Evolutionary conservation across 306 rosid genomes (phyloP).

Genomic region (Ammopiptanthus mongolicus): DNA sequence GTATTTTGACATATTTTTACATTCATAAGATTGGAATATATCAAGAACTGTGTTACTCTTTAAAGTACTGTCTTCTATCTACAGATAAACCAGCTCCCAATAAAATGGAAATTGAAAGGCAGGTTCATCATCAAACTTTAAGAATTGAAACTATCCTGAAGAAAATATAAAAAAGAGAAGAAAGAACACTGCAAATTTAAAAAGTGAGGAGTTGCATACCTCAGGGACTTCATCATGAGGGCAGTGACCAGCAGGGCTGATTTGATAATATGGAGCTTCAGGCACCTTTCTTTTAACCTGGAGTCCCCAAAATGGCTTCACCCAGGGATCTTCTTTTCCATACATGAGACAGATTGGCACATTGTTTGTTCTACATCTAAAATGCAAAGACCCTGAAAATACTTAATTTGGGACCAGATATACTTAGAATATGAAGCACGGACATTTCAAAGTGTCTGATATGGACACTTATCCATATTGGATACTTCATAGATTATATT

Average conservation of each 20-base stretch:
- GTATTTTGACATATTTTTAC: background rate
- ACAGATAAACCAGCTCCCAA: background rate
- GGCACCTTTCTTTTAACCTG: constrained; percentile 71
- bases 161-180: background rate
- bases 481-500: too few relatives aligned
- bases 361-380: constrained; percentile 53
- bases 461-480: too few relatives aligned
- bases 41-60: background rate
- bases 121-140: background rate
- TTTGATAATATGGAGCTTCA: constrained; percentile 84
- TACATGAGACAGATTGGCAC: constrained; percentile 83
- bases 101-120: background rate
- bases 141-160: background rate
- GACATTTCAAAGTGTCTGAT: too few relatives aligned
- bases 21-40: background rate
- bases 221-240: constrained; percentile 99
- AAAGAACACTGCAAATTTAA: background rate
- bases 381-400: background rate
- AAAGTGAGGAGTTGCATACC: constrained; percentile 39
- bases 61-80: background rate
- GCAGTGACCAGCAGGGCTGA: constrained; percentile 97
- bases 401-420: background rate
- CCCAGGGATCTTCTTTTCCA: constrained; percentile 99
- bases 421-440: background rate
- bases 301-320: constrained; percentile 78